These are phyloP conservation scores for Houttuynia cordata DNA, from an alignment of 164 flowering plant species.

Conservation along the genomic window DNA sequence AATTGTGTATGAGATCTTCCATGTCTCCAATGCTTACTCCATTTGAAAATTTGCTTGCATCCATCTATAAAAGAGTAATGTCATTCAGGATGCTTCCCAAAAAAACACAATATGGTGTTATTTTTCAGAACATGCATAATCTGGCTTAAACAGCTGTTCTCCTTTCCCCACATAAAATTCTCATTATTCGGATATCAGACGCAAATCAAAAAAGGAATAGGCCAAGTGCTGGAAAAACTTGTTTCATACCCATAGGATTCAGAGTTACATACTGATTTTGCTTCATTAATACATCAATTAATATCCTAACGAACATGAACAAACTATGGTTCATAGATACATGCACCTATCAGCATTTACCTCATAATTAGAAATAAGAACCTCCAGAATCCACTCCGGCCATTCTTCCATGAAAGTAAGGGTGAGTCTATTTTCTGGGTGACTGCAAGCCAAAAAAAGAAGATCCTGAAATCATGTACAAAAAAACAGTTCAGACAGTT, in stretches of 20 bases:
- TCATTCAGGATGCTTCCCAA: neutral
- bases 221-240: neutral
- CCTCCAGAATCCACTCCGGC: conserved; percentile 99
- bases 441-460: conserved; percentile 99
- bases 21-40: conserved; percentile 53
- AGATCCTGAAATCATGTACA: conserved; percentile 92
- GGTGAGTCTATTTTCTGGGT: conserved; percentile 80
- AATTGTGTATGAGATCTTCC: conserved; percentile 86
- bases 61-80: conserved; percentile 30
- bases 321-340: too few relatives aligned
- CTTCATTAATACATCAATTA: neutral
- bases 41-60: conserved; percentile 31
- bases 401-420: conserved; percentile 91
- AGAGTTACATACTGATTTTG: neutral
- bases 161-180: neutral
- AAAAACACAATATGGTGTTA: too few relatives aligned
- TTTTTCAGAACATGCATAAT: neutral
- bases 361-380: conserved; percentile 92
- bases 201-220: neutral
- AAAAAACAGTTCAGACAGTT: conserved; percentile 30
- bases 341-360: conserved; percentile 17
- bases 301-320: neutral
- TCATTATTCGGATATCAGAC: neutral
- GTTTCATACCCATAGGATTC: neutral
- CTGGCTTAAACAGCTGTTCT: neutral